These are phyloP conservation scores for Eucalyptus camaldulensis DNA, from an alignment of 345 rosid genomes.

Conservation along the genomic window DNA sequence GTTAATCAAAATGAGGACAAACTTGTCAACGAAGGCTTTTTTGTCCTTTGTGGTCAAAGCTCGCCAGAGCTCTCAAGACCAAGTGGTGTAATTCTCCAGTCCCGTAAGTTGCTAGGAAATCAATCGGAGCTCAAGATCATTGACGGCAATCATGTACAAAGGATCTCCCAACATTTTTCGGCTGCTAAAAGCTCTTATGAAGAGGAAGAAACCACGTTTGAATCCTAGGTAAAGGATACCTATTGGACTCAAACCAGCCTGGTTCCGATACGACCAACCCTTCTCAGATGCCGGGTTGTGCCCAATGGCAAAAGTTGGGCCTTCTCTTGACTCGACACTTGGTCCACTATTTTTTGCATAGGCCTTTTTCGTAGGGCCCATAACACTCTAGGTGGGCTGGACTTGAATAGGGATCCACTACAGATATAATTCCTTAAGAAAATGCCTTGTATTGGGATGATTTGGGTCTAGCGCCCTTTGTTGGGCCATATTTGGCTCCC, in stretches of 20 bases:
- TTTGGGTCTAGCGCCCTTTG: accelerated
- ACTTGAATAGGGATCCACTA: not conserved
- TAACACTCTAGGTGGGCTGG: not conserved
- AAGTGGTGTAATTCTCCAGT: too few relatives aligned
- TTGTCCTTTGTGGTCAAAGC: too few relatives aligned
- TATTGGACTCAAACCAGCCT: accelerated
- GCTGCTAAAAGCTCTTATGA: too few relatives aligned
- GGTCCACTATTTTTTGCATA: not conserved
- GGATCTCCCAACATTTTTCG: too few relatives aligned
- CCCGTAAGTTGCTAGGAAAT: too few relatives aligned
- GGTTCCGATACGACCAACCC: not conserved
- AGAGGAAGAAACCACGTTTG: too few relatives aligned
- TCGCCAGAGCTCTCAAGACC: accelerated
- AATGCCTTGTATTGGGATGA: not conserved
- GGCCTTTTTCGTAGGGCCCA: not conserved
- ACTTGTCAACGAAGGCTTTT: too few relatives aligned
- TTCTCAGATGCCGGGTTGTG: accelerated
- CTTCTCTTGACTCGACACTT: not conserved
- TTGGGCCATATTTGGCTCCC: not conserved
- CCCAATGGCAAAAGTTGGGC: not conserved
- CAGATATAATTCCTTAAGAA: not conserved
- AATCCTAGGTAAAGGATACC: too few relatives aligned
- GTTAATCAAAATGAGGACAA: accelerated
- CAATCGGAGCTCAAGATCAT: accelerated
- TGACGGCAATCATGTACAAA: too few relatives aligned